Evolutionary conservation across 768 basidiomycete species (phyloP).

Genomic region (Suillus luteus): DNA sequence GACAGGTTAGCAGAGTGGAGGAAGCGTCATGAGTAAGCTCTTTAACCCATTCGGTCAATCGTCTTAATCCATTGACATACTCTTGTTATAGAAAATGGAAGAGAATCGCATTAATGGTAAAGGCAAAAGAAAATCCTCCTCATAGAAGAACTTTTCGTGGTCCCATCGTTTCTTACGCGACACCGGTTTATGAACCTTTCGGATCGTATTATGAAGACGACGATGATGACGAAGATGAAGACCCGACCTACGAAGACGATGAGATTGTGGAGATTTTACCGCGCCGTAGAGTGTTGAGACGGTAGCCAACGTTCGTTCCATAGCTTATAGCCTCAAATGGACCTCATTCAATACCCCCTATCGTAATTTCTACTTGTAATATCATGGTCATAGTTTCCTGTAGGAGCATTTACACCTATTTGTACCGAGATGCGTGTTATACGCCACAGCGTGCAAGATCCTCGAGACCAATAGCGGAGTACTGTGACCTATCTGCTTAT

Average conservation of each 20-base stretch:
- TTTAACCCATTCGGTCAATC: background rate
- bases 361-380: constrained; percentile 3
- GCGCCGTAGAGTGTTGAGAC: background rate
- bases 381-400: background rate
- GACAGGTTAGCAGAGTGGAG: constrained; percentile 51
- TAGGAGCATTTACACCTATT: background rate
- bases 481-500: background rate
- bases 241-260: constrained; percentile 14
- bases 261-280: constrained; percentile 1
- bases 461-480: background rate
- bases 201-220: constrained; percentile 13
- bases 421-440: too few relatives aligned
- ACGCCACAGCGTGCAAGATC: background rate
- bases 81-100: constrained; percentile 34
- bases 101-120: constrained; percentile 22
- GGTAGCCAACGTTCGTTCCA: background rate
- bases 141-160: constrained; percentile 7
- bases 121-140: constrained; percentile 17
- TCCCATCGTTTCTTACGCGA: background rate
- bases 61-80: background rate
- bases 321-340: background rate
- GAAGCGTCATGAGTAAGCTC: constrained; percentile 53
- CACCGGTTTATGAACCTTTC: background rate
- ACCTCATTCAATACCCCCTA: background rate
- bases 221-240: constrained; percentile 8